Evolutionary conservation across 1,284 basidiomycete genomes (phyloP).

Genomic region (Lentinula novae-zelandiae): DNA sequence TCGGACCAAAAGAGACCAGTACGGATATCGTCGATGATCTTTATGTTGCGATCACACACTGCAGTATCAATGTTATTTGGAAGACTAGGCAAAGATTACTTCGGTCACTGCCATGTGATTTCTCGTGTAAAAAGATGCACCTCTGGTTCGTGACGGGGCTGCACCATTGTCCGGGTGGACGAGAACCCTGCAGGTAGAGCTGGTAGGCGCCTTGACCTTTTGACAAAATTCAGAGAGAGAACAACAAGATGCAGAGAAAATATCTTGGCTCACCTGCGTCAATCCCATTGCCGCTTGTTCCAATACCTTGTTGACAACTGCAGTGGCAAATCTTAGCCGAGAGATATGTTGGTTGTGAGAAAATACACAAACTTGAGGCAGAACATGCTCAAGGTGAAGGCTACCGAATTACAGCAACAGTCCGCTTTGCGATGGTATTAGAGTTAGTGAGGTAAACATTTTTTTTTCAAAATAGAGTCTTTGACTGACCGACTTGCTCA

Average conservation of each 20-base stretch:
- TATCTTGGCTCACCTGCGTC: slow-evolving; percentile 9
- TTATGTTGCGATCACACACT: slow-evolving; percentile 15
- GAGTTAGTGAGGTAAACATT: not conserved
- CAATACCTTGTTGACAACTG: slow-evolving; percentile 16
- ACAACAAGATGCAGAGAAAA: not conserved
- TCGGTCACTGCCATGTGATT: not conserved
- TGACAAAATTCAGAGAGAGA: not conserved
- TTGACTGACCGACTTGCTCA: slow-evolving; percentile 17
- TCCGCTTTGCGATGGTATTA: slow-evolving; percentile 2
- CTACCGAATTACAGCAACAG: slow-evolving; percentile 21
- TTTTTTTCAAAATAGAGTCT: no score
- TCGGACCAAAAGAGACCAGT: slow-evolving; percentile 11
- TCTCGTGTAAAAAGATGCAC: not conserved
- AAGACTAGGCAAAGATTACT: not conserved
- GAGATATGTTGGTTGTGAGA: not conserved
- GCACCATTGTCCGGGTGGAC: not conserved
- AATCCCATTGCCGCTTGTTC: slow-evolving; percentile 6
- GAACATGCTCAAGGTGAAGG: slow-evolving; percentile 21
- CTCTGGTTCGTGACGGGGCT: slow-evolving; percentile 3
- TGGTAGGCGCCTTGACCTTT: slow-evolving; percentile 4
- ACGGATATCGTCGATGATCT: slow-evolving; percentile 15
- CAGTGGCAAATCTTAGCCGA: not conserved
- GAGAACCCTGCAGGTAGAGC: not conserved
- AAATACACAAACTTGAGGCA: slow-evolving; percentile 17
- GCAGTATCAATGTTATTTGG: slow-evolving; percentile 14